These are phyloP conservation scores for Erodium texanum DNA, from an alignment of 441 rosid species.

Conservation along the genomic window DNA sequence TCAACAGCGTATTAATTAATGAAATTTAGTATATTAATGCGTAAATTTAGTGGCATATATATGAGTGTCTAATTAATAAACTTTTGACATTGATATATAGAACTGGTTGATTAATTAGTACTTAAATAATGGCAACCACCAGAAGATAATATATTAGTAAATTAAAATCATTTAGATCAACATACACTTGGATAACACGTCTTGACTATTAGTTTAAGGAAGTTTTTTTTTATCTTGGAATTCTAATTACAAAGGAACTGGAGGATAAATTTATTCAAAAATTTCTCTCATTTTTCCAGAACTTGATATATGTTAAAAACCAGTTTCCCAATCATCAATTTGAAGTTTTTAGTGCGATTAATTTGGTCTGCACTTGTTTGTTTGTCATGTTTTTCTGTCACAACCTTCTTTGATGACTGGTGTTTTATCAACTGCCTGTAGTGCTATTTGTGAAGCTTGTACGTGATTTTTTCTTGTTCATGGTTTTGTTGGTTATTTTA, in stretches of 20 bases:
- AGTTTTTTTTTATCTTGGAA: background rate
- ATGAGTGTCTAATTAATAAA: background rate
- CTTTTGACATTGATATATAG: background rate
- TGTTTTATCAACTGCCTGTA: conserved; percentile 2
- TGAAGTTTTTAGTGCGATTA: background rate
- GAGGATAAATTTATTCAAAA: background rate
- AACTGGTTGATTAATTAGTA: background rate
- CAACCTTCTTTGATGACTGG: background rate
- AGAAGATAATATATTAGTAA: background rate
- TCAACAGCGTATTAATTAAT: background rate
- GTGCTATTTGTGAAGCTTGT: background rate
- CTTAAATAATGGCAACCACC: background rate
- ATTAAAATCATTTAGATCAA: background rate
- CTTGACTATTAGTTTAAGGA: background rate
- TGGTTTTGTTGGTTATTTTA: background rate
- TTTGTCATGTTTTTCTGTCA: background rate
- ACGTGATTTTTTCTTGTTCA: background rate
- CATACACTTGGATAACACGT: no score
- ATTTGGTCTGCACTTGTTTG: background rate
- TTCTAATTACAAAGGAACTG: background rate
- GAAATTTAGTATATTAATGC: background rate
- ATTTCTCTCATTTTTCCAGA: background rate
- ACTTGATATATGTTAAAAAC: background rate
- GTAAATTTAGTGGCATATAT: conserved; percentile 1
- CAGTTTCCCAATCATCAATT: background rate